Conservation (phyloP, 2,329 filamentous ascomycete genomes). For the Xylaria sp. region DNA sequence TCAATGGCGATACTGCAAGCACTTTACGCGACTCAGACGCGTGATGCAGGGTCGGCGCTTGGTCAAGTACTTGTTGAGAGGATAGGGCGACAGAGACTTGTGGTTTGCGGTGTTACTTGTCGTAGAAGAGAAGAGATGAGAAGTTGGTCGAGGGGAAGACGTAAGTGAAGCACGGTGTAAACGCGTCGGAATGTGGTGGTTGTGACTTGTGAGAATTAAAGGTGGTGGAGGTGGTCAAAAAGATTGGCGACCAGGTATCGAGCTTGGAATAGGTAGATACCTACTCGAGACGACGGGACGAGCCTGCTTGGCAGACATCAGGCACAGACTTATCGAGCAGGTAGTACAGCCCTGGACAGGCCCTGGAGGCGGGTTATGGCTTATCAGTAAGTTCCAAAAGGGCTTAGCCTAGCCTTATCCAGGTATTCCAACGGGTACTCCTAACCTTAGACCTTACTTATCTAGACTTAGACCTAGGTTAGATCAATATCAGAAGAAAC, state of each 20-base stretch:
- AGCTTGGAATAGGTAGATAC: slow-evolving; percentile 15
- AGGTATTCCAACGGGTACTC: too few species aligned
- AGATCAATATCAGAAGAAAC: too few species aligned
- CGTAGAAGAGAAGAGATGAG: not conserved
- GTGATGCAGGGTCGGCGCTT: slow-evolving; percentile 21
- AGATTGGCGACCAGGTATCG: slow-evolving; percentile 21
- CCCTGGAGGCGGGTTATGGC: too few species aligned
- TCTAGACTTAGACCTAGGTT: too few species aligned
- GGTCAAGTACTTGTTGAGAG: slow-evolving; percentile 6
- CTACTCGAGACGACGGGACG: not conserved
- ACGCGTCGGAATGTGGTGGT: slow-evolving; percentile 30
- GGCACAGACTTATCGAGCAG: too few species aligned
- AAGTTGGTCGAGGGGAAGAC: not conserved
- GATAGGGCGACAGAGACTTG: not conserved
- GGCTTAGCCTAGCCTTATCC: too few species aligned
- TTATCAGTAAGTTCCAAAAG: too few species aligned
- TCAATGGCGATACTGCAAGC: slow-evolving; percentile 41
- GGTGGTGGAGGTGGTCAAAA: slow-evolving; percentile 29
- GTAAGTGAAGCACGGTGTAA: slow-evolving; percentile 13
- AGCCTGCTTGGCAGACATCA: not conserved
- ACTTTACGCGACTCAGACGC: slow-evolving; percentile 65
- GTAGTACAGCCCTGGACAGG: too few species aligned
- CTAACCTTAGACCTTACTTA: too few species aligned
- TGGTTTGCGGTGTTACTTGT: not conserved
- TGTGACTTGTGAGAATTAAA: slow-evolving; percentile 29